phyloP scores from a whole-genome alignment of 306 rosid species.

The Rosa rugosa region DNA sequence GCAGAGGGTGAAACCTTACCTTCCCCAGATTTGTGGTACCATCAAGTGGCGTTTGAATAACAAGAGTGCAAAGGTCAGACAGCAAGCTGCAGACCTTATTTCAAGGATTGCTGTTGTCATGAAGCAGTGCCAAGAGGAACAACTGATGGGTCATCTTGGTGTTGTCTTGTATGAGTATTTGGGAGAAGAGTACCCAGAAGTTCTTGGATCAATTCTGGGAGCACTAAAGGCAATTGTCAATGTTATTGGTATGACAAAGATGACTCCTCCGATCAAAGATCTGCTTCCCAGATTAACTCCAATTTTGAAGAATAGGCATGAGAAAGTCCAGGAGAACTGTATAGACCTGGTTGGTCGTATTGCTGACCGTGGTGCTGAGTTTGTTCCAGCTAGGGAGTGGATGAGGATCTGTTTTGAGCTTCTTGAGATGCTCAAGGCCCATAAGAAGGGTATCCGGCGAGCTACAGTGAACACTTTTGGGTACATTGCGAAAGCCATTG shows the following conservation, averaged over 20 bases:
- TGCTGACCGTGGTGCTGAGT: conserved; percentile 98
- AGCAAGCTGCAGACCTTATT: conserved; percentile 95
- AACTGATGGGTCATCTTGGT: conserved; percentile 97
- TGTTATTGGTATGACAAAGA: conserved; percentile 98
- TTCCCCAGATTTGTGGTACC: conserved; percentile 98
- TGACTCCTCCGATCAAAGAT: conserved; percentile 97
- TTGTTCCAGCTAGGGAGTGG: conserved; percentile 97
- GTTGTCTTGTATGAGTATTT: conserved; percentile 91
- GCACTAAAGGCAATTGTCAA: conserved; percentile 96
- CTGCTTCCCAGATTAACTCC: conserved; percentile 95
- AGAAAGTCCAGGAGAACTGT: conserved; percentile 96
- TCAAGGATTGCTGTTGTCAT: conserved; percentile 94
- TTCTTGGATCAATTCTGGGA: conserved; percentile 88
- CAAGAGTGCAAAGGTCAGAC: conserved; percentile 96
- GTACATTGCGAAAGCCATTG: conserved; percentile 90
- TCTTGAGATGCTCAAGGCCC: conserved; percentile 99
- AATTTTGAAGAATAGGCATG: conserved; percentile 92
- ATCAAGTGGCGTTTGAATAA: conserved; percentile 94
- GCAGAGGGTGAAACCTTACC: conserved; percentile 88
- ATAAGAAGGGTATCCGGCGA: conserved; percentile 91
- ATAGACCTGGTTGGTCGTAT: conserved; percentile 92
- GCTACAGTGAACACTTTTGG: conserved; percentile 93
- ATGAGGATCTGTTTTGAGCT: conserved; percentile 98
- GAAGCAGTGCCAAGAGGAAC: conserved; percentile 99
- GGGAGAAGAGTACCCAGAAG: conserved; percentile 98